A percentile compares a stretch with the other conserved stretches of the same genome.
Conservation (phyloP, 176 grass and related monocot genomes). For the Oryza meridionalis region DNA sequence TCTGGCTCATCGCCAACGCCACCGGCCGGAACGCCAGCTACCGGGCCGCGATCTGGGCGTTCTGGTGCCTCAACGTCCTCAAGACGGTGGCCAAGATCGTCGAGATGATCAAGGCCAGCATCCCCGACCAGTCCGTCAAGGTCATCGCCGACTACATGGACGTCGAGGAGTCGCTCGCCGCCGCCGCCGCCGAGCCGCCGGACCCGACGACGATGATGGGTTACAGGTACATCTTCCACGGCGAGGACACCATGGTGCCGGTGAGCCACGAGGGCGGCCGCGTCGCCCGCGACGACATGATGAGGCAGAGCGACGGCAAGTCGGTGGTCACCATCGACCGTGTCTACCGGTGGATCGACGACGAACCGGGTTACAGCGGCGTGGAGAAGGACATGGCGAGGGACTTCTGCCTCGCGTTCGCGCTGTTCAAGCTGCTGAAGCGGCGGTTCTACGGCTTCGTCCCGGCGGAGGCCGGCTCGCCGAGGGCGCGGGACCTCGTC, state of each 20-base stretch:
- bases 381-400: conserved; percentile 54
- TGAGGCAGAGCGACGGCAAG: not conserved
- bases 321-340: conserved; percentile 52
- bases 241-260: conserved; percentile 43
- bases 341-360: conserved; percentile 49
- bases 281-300: not conserved
- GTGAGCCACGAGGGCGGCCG: conserved; percentile 16
- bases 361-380: conserved; percentile 23
- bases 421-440: conserved; percentile 59
- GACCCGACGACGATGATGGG: conserved; percentile 41
- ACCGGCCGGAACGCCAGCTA: conserved; percentile 53
- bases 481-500: conserved; percentile 39
- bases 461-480: conserved; percentile 43
- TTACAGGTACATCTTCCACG: conserved; percentile 63
- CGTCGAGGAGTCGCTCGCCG: conserved; percentile 25
- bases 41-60: conserved; percentile 42
- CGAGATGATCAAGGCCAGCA: conserved; percentile 49
- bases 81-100: conserved; percentile 53
- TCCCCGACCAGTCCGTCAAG: conserved; percentile 50
- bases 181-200: no score
- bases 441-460: conserved; percentile 51
- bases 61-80: conserved; percentile 58
- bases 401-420: conserved; percentile 63
- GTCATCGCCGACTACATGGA: conserved; percentile 67
- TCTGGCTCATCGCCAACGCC: conserved; percentile 45